These are phyloP conservation scores for Arabidopsis hybrid DNA, from an alignment of 441 rosid genomes.

Conservation along the genomic window DNA sequence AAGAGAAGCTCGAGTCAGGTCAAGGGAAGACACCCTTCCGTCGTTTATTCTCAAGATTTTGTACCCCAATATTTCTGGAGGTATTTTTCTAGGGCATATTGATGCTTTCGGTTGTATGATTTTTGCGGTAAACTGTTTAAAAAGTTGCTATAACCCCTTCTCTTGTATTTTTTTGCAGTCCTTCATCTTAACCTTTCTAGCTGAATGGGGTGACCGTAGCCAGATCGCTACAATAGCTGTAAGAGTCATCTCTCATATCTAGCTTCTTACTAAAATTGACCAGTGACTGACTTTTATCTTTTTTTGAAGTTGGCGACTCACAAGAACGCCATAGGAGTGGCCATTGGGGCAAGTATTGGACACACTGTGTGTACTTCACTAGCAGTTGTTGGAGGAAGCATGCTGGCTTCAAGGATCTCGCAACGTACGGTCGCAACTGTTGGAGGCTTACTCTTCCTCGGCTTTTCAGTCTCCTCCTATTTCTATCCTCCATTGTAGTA, in stretches of 20 bases:
- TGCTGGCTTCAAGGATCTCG: slow-evolving; percentile 94
- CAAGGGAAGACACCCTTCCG: slow-evolving; percentile 86
- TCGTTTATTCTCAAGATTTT: slow-evolving; percentile 92
- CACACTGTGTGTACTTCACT: slow-evolving; percentile 85
- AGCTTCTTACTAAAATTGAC: background rate
- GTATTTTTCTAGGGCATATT: slow-evolving; percentile 44
- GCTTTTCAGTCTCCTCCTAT: slow-evolving; percentile 92
- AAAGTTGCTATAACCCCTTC: slow-evolving; percentile 7
- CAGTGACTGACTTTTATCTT: slow-evolving; percentile 2
- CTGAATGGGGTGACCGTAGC: slow-evolving; percentile 99
- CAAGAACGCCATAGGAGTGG: slow-evolving; percentile 95
- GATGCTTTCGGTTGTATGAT: slow-evolving; percentile 1
- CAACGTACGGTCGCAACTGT: slow-evolving; percentile 92
- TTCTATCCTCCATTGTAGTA: slow-evolving; percentile 89
- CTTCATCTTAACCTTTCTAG: slow-evolving; percentile 89
- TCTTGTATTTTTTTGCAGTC: slow-evolving; percentile 60
- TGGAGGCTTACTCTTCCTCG: slow-evolving; percentile 94
- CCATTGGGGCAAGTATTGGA: slow-evolving; percentile 88
- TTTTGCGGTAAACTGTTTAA: background rate
- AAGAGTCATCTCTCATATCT: slow-evolving; percentile 46
- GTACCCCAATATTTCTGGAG: slow-evolving; percentile 98
- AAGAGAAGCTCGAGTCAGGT: slow-evolving; percentile 93
- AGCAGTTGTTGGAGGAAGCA: slow-evolving; percentile 98
- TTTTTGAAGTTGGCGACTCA: slow-evolving; percentile 90
- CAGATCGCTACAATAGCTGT: slow-evolving; percentile 99